phyloP scores from a whole-genome alignment of 306 rosid genomes.

The Carpinus fangiana region DNA sequence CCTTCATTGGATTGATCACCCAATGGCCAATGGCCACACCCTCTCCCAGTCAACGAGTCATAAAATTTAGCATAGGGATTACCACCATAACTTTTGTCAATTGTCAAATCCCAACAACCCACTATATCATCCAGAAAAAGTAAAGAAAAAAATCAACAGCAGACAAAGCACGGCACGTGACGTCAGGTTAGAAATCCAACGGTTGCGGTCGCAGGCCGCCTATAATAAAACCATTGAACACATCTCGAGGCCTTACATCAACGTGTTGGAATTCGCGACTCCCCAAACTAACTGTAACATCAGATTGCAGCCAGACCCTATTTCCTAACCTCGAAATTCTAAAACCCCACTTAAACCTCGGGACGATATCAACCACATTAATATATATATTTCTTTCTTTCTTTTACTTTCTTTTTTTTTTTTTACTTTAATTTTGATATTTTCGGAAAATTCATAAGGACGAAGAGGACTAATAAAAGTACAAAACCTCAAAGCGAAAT shows the following conservation, averaged over 20 bases:
- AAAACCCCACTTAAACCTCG: conserved; percentile 42
- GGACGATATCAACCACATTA: conserved; percentile 20
- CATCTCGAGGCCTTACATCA: conserved; percentile 32
- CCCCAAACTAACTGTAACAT: conserved; percentile 41
- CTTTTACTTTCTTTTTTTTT: background rate
- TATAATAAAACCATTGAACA: conserved; percentile 35
- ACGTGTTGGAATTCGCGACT: conserved; percentile 14
- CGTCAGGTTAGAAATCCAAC: conserved; percentile 24
- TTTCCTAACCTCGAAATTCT: conserved; percentile 31
- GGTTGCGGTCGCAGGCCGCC: conserved; percentile 39
- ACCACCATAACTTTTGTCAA: conserved; percentile 3
- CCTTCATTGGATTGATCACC: conserved; percentile 28
- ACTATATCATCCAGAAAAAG: background rate
- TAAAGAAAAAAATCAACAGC: background rate
- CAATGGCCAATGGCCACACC: background rate
- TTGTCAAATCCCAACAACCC: conserved; percentile 27
- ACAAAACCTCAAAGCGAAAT: conserved; percentile 18
- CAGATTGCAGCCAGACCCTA: conserved; percentile 24
- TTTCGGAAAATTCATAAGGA: background rate
- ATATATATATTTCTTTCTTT: background rate
- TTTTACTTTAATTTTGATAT: no score
- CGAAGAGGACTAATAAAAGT: background rate
- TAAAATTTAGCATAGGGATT: conserved; percentile 17
- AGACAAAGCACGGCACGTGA: conserved; percentile 13
- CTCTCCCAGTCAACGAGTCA: background rate